Evolutionary conservation across 2,329 filamentous ascomycete species (phyloP), one percentile per base, ranked within the genome.

Genomic region (Paraphoma chrysanthemicola): DNA sequence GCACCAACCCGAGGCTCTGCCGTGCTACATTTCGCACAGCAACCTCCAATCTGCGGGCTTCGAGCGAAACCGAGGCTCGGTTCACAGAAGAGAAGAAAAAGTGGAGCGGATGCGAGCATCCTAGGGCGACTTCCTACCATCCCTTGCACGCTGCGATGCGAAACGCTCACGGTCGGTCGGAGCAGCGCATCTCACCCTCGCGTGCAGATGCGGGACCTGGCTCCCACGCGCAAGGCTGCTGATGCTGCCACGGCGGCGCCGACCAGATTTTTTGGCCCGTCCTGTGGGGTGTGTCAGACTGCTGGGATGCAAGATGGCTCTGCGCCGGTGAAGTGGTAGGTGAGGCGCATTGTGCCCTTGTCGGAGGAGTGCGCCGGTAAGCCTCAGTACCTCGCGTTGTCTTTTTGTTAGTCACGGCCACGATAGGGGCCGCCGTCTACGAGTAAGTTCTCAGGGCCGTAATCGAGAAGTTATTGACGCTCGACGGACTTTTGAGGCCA

Each of bases 271-370:
- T 16, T 42, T 11, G 39, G 11, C 48, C 39, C 38, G 11, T 2
- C 30, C 23, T 43, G 38, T 31, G 48, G 28, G 38, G 48, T 43
- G 48, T 51, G 36, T 30, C 9, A 29, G 31, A 12, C 11, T 23
- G 31, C 10, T 8, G 7, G 31, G 31, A 33, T 36, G 36, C 18
- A 11, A 12, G 8, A 28, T 23, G 18, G 17, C 28, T 49, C 33
- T 42, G 23, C 33, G 14, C 48, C 48, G 48, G 48, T 51, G 48
- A 51, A 44, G 29, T 51, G 48, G 48, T 51, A 33, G 36, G 48
- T 51, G 48, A 51, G 48, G 48, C 48, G 48, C 48, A 17, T 42
- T 28, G 16, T 33, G 18, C 17, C 39, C 41, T 42, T 31, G 10
- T 43, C 48, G 16, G 36, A 11, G 16, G 8, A 17, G 3, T 14